A percentile compares a stretch with the other conserved stretches of the same genome.
Evolutionary conservation across 2,329 filamentous ascomycete genomes (phyloP).

Genomic region (Penicillium hordei): DNA sequence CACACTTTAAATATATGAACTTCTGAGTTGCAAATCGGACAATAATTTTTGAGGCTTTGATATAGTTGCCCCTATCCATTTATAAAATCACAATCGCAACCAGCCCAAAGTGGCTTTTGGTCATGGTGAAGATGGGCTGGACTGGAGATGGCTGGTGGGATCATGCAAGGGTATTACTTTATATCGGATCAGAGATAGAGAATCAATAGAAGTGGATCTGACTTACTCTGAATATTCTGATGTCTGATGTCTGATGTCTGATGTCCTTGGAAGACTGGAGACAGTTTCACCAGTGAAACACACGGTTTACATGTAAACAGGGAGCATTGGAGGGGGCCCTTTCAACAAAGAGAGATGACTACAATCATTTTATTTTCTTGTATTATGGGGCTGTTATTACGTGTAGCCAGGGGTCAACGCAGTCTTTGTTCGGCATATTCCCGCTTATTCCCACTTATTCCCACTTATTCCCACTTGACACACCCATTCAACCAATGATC

Average conservation of each 20-base stretch:
- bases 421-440: neutral
- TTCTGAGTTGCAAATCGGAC: neutral
- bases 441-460: neutral
- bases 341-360: neutral
- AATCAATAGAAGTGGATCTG: slow-evolving; percentile 3
- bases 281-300: slow-evolving; percentile 8
- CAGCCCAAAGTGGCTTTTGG: slow-evolving; percentile 3
- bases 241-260: too few species aligned
- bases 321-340: neutral
- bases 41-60: neutral
- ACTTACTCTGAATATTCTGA: neutral
- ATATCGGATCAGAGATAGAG: neutral
- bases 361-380: neutral
- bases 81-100: slow-evolving; percentile 22
- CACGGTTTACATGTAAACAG: neutral
- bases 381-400: slow-evolving; percentile 1
- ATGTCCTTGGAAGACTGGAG: neutral
- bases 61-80: slow-evolving; percentile 13
- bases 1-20: neutral
- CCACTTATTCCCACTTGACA: neutral
- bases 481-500: neutral
- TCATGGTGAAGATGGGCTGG: slow-evolving; percentile 8
- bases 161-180: slow-evolving; percentile 9
- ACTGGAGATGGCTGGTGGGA: slow-evolving; percentile 5
- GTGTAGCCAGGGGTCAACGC: neutral